Conservation (phyloP, 1,284 basidiomycete genomes). For the Golubevia pallescens region DNA sequence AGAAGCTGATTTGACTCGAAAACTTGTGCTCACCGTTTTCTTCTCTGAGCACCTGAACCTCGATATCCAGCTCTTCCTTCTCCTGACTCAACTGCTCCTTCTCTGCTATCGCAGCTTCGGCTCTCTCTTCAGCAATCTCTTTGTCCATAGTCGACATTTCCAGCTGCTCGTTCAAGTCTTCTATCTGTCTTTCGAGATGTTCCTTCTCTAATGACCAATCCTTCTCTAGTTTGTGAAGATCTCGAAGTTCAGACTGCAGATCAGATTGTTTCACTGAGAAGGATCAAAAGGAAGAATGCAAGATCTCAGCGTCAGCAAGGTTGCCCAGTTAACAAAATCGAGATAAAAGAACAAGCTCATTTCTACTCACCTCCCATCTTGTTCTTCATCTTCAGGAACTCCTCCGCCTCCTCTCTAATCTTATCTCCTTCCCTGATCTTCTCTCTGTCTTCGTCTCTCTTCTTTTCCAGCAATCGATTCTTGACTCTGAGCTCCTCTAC, state of each 20-base stretch:
- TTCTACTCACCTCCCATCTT: conserved; percentile 26
- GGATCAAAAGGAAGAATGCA: conserved; percentile 14
- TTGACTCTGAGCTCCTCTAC: conserved; percentile 42
- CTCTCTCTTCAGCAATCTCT: background rate
- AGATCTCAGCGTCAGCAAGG: too few species aligned
- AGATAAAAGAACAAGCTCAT: background rate
- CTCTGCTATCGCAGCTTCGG: background rate
- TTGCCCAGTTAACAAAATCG: background rate
- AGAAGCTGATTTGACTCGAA: conserved; percentile 14
- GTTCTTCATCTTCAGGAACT: conserved; percentile 27
- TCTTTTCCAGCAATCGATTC: conserved; percentile 41
- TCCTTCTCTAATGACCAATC: conserved; percentile 40
- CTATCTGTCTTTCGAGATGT: conserved; percentile 11
- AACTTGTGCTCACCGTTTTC: conserved; percentile 10
- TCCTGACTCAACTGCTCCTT: conserved; percentile 1
- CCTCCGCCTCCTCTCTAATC: conserved; percentile 31
- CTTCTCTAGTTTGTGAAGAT: conserved; percentile 43
- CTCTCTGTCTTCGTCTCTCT: conserved; percentile 45
- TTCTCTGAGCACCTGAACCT: conserved; percentile 3
- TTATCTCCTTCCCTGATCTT: conserved; percentile 38
- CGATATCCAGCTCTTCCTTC: too few species aligned
- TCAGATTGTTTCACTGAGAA: conserved; percentile 10
- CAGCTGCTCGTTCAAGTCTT: conserved; percentile 10
- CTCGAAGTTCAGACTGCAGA: conserved; percentile 37
- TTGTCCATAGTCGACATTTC: conserved; percentile 1